Evolutionary conservation across 2,329 filamentous ascomycete species (phyloP).

Genomic region (Trichophyton mentagrophytes): DNA sequence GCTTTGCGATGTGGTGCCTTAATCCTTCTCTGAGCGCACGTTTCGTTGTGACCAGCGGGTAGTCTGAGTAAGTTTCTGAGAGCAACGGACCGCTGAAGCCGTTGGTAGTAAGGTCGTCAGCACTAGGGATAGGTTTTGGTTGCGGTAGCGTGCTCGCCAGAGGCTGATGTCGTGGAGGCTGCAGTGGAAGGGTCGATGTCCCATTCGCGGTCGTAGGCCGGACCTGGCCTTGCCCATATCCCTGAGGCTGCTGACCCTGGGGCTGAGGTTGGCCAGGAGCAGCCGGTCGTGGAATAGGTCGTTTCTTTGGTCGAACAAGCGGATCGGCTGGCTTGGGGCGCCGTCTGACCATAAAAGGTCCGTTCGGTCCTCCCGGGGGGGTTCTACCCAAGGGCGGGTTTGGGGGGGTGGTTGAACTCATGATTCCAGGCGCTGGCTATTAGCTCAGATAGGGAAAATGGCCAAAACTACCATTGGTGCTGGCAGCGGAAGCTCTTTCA

Average conservation of each 20-base stretch:
- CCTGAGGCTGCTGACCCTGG: not conserved
- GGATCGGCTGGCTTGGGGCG: constrained; percentile 47
- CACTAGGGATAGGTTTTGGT: constrained; percentile 13
- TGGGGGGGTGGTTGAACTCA: constrained; percentile 24
- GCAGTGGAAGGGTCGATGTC: constrained; percentile 13
- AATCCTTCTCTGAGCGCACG: constrained; percentile 64
- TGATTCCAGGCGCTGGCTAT: constrained; percentile 6
- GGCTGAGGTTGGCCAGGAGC: not conserved
- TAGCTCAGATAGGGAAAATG: not conserved
- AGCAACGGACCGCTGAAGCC: constrained; percentile 33
- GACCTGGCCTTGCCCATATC: not conserved
- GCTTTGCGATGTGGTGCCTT: constrained; percentile 76
- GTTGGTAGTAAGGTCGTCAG: constrained; percentile 26
- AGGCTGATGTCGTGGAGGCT: constrained; percentile 14
- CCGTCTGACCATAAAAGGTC: constrained; percentile 33
- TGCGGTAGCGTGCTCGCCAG: constrained; percentile 11
- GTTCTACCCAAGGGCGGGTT: constrained; percentile 36
- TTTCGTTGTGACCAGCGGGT: constrained; percentile 71
- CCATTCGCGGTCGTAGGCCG: constrained; percentile 13
- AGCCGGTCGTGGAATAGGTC: constrained; percentile 19
- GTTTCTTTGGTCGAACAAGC: constrained; percentile 49
- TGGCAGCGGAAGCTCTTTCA: not conserved
- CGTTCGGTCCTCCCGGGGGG: constrained; percentile 35
- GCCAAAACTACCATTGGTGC: not conserved
- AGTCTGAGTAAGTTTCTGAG: constrained; percentile 38